These are phyloP conservation scores for Phaeosphaeriaceae sp. DNA, from an alignment of 2,329 filamentous ascomycete genomes.

Conservation along the genomic window DNA sequence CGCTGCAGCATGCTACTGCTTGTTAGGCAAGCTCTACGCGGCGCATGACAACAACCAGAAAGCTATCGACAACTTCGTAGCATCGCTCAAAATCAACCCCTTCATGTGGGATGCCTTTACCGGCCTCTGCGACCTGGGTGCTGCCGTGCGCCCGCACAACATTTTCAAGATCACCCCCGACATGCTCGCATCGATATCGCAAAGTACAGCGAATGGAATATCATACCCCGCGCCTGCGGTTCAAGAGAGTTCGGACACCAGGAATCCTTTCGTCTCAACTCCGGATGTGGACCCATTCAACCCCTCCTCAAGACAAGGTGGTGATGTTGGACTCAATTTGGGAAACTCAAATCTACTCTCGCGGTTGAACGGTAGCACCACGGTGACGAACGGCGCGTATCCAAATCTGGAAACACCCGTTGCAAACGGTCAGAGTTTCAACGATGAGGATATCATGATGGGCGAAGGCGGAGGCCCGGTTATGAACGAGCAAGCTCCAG, in stretches of 20 bases:
- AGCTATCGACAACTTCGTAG: slow-evolving; percentile 85
- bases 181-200: slow-evolving; percentile 60
- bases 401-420: slow-evolving; percentile 57
- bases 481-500: slow-evolving; percentile 39
- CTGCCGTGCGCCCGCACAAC: slow-evolving; percentile 80
- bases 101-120: slow-evolving; percentile 99
- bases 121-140: slow-evolving; percentile 81
- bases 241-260: slow-evolving; percentile 28
- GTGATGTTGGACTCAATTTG: slow-evolving; percentile 43
- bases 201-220: slow-evolving; percentile 32
- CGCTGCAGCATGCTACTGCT: slow-evolving; percentile 79
- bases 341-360: slow-evolving; percentile 49
- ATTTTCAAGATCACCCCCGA: slow-evolving; percentile 81
- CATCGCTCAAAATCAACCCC: slow-evolving; percentile 86
- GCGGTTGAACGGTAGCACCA: slow-evolving; percentile 53
- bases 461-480: slow-evolving; percentile 45
- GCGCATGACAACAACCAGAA: slow-evolving; percentile 81
- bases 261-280: slow-evolving; percentile 44
- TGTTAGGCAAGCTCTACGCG: slow-evolving; percentile 87
- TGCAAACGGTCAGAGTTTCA: slow-evolving; percentile 46
- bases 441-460: slow-evolving; percentile 56
- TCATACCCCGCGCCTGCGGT: slow-evolving; percentile 12
- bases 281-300: slow-evolving; percentile 56
- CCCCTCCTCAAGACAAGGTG: slow-evolving; percentile 38
- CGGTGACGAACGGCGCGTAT: slow-evolving; percentile 28